Conservation (phyloP, 352 stramenopile genomes). For the Elongisporangium prolatum region DNA sequence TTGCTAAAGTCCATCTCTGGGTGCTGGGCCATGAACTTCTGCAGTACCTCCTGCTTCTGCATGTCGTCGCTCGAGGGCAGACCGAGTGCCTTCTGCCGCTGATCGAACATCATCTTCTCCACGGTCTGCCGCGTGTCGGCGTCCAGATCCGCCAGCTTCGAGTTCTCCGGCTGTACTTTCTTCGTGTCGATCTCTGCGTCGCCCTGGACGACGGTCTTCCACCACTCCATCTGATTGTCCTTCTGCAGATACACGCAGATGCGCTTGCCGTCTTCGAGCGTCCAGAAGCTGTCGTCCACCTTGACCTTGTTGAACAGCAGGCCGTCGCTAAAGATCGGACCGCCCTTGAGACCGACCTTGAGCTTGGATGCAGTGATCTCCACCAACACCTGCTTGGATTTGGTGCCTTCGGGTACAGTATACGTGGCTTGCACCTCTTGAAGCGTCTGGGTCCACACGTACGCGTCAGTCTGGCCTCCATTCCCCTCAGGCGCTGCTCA, state of each 20-base stretch:
- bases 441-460: constrained; percentile 98
- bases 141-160: constrained; percentile 96
- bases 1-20: constrained; percentile 99
- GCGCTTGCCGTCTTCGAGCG: constrained; percentile 89
- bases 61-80: constrained; percentile 97
- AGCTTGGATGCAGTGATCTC: constrained; percentile 90
- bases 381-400: constrained; percentile 91
- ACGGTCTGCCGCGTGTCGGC: constrained; percentile 98
- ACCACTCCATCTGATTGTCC: constrained; percentile 99
- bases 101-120: constrained; percentile 99
- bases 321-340: constrained; percentile 84
- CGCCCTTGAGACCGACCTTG: constrained; percentile 84
- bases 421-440: constrained; percentile 93
- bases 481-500: constrained; percentile 86
- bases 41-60: constrained; percentile 96
- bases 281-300: constrained; percentile 99
- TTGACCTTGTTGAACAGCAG: constrained; percentile 93
- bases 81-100: constrained; percentile 97
- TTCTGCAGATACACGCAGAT: constrained; percentile 96
- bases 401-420: constrained; percentile 90
- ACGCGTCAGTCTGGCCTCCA: constrained; percentile 90
- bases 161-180: constrained; percentile 99
- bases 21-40: constrained; percentile 99
- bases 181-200: constrained; percentile 97
- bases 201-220: constrained; percentile 90